Percentiles rank a stretch among this genome's conserved stretches.
Conservation (phyloP, 805 yeast species). For the Pichia cabralensis region DNA sequence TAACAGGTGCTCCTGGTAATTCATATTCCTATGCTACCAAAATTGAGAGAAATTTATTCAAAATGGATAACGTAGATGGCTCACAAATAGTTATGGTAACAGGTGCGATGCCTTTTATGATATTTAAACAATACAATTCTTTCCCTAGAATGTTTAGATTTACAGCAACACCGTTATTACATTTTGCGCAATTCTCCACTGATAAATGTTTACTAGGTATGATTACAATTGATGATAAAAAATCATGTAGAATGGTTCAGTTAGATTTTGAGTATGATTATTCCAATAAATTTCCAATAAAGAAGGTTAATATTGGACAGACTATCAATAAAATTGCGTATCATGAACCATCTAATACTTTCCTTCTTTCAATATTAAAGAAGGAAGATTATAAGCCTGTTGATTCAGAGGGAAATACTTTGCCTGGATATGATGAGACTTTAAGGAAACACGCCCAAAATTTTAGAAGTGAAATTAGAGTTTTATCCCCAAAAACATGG, state of each 20-base stretch:
- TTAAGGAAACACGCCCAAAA: slow-evolving; percentile 40
- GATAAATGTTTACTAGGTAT: slow-evolving; percentile 35
- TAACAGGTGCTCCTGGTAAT: slow-evolving; percentile 76
- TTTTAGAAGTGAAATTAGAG: slow-evolving; percentile 49
- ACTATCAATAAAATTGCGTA: slow-evolving; percentile 59
- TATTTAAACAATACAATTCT: slow-evolving; percentile 56
- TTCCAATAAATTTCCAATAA: slow-evolving; percentile 52
- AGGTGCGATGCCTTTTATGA: slow-evolving; percentile 62
- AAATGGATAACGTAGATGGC: slow-evolving; percentile 48
- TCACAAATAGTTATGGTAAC: slow-evolving; percentile 56
- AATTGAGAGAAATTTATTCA: slow-evolving; percentile 57
- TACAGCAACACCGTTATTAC: slow-evolving; percentile 53
- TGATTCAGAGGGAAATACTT: slow-evolving; percentile 63
- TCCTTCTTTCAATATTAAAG: slow-evolving; percentile 48
- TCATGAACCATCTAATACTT: slow-evolving; percentile 57
- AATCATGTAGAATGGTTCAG: slow-evolving; percentile 55
- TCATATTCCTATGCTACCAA: slow-evolving; percentile 60
- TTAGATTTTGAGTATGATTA: slow-evolving; percentile 38
- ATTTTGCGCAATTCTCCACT: slow-evolving; percentile 45
- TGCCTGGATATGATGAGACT: slow-evolving; percentile 45
- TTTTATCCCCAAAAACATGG: slow-evolving; percentile 73
- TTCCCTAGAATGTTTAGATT: slow-evolving; percentile 58
- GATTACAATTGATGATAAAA: slow-evolving; percentile 60
- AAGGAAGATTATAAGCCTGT: slow-evolving; percentile 52
- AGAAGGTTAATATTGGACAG: slow-evolving; percentile 41